These are phyloP conservation scores for Lithohypha guttulata DNA, from an alignment of 2,329 filamentous ascomycete species.

Conservation along the genomic window DNA sequence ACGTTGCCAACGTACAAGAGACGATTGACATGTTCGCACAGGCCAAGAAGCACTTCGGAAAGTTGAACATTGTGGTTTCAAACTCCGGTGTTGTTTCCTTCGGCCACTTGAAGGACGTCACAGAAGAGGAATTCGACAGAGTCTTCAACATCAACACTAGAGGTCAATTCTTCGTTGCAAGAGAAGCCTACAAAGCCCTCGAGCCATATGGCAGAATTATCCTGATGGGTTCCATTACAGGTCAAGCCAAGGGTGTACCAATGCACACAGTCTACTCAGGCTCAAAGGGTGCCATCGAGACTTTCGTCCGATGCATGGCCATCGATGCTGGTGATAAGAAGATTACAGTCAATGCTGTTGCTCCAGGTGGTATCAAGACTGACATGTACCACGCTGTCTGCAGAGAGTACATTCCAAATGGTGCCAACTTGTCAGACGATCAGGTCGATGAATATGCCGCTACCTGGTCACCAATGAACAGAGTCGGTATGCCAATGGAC, in stretches of 20 bases:
- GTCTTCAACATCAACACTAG: conserved; percentile 59
- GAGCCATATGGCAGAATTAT: conserved; percentile 61
- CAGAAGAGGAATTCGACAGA: conserved; percentile 60
- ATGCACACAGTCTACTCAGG: conserved; percentile 65
- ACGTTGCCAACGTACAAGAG: conserved; percentile 54
- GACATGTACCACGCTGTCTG: conserved; percentile 51
- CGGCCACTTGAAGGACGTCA: conserved; percentile 57
- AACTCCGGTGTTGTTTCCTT: conserved; percentile 51
- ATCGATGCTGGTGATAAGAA: conserved; percentile 57
- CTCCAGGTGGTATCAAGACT: conserved; percentile 56
- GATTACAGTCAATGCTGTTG: conserved; percentile 57
- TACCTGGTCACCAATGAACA: conserved; percentile 41
- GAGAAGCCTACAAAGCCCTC: conserved; percentile 62
- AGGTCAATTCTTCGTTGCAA: conserved; percentile 67
- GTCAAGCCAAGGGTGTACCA: conserved; percentile 56
- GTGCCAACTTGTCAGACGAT: conserved; percentile 23
- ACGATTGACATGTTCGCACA: conserved; percentile 54
- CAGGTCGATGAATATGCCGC: conserved; percentile 26
- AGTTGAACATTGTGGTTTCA: conserved; percentile 55
- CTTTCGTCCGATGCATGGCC: conserved; percentile 64
- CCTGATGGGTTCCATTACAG: conserved; percentile 58
- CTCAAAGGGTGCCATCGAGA: conserved; percentile 65
- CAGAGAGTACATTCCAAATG: conserved; percentile 33
- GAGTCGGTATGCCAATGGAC: conserved; percentile 48
- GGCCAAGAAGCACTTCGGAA: conserved; percentile 53